A percentile compares a stretch with the other conserved stretches of the same genome.
Evolutionary conservation across 352 stramenopile genomes (phyloP).

Genomic region (Pythium chondricola): DNA sequence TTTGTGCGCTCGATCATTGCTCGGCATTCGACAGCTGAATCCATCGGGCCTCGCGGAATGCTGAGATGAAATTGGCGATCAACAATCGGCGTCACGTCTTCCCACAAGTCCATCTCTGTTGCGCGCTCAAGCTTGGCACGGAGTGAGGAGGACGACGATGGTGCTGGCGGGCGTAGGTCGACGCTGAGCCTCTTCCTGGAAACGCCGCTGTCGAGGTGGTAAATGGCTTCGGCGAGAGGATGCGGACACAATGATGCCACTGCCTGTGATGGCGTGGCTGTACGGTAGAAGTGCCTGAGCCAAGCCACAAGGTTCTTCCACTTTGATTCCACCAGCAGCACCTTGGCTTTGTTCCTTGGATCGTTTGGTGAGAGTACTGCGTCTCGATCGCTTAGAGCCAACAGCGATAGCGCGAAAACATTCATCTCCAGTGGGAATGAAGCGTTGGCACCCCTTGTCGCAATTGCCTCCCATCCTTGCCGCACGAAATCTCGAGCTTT

Average conservation of each 20-base stretch:
- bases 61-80: constrained; percentile 10
- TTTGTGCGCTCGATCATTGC: constrained; percentile 1
- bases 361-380: constrained; percentile 6
- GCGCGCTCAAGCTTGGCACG: constrained; percentile 3
- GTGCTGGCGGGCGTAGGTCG: neutral
- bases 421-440: constrained; percentile 65
- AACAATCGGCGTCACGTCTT: constrained; percentile 6
- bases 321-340: constrained; percentile 11
- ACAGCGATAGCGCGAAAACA: constrained; percentile 36
- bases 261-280: constrained; percentile 30
- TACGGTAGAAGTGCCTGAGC: constrained; percentile 66
- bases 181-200: neutral
- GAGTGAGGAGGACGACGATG: neutral
- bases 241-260: constrained; percentile 17
- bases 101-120: constrained; percentile 11
- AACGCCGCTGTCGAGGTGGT: neutral
- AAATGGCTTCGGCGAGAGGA: constrained; percentile 16
- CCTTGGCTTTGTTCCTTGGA: constrained; percentile 10
- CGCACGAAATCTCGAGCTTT: constrained; percentile 11
- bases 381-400: constrained; percentile 16
- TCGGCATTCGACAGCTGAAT: too few relatives aligned
- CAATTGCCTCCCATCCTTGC: constrained; percentile 19
- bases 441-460: constrained; percentile 32
- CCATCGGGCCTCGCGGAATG: neutral
- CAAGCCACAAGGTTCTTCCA: constrained; percentile 26